Conservation (phyloP, 2,329 filamentous ascomycete species). For the Calonectria crousiana region DNA sequence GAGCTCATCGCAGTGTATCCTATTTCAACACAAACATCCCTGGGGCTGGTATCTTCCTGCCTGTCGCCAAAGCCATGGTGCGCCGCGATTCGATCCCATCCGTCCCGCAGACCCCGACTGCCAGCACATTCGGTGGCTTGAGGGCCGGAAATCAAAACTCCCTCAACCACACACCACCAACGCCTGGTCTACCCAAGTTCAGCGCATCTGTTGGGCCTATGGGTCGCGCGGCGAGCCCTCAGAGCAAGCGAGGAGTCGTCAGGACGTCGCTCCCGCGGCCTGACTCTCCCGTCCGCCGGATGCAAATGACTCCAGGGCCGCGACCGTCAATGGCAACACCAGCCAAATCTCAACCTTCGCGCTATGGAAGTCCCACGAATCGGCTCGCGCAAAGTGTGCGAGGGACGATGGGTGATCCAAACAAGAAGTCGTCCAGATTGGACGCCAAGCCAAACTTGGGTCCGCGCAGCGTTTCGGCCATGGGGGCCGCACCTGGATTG, state of each 20-base stretch:
- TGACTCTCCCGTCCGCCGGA: conserved; percentile 83
- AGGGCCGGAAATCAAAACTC: conserved; percentile 68
- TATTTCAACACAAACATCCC: conserved; percentile 87
- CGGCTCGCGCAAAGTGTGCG: conserved; percentile 75
- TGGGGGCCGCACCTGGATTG: conserved; percentile 64
- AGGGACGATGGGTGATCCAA: conserved; percentile 71
- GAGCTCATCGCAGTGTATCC: conserved; percentile 59
- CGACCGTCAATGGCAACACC: conserved; percentile 68
- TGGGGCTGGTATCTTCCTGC: conserved; percentile 93
- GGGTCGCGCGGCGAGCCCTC: conserved; percentile 75
- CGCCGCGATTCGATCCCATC: conserved; percentile 72
- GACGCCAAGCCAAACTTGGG: conserved; percentile 65
- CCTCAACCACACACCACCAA: conserved; percentile 73
- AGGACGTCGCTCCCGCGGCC: conserved; percentile 87
- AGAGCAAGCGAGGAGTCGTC: conserved; percentile 71
- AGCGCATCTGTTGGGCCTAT: conserved; percentile 88
- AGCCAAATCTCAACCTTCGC: conserved; percentile 51
- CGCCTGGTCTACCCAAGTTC: conserved; percentile 79
- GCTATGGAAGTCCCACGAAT: conserved; percentile 60
- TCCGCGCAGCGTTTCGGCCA: conserved; percentile 70
- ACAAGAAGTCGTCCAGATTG: conserved; percentile 63
- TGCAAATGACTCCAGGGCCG: conserved; percentile 71
- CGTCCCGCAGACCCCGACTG: conserved; percentile 76
- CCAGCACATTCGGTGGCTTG: conserved; percentile 68
- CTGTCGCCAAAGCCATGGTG: conserved; percentile 81